Percentiles rank a stretch among this genome's conserved stretches.
phyloP scores from a whole-genome alignment of 2,329 filamentous ascomycete genomes.

The Pseudogymnoascus sp. region DNA sequence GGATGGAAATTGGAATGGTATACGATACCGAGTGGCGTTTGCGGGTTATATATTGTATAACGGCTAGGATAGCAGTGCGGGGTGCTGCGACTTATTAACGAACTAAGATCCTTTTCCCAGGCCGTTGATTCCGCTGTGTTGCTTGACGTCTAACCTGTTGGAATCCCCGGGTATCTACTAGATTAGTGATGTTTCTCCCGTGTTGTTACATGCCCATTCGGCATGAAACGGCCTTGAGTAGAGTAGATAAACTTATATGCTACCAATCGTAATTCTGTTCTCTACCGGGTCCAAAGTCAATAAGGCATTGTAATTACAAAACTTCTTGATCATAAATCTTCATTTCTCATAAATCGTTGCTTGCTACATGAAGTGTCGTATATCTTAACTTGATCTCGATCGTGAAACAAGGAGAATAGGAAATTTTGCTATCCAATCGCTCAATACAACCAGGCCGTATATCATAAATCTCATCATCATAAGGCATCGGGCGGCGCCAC shows the following conservation, averaged over 20 bases:
- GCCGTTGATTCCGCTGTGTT: not conserved
- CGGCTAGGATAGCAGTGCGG: not conserved
- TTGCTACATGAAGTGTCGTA: not conserved
- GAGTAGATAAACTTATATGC: not conserved
- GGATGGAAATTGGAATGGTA: slow-evolving; percentile 3
- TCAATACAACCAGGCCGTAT: not conserved
- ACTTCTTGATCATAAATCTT: not conserved
- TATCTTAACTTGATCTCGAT: not conserved
- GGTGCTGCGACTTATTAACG: not conserved
- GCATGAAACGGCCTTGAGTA: not conserved
- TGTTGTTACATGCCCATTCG: not conserved
- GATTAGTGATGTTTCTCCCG: not conserved
- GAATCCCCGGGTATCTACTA: not conserved
- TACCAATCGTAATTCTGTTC: not conserved
- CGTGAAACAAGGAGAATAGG: not conserved
- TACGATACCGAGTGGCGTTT: slow-evolving; percentile 8
- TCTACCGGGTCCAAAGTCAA: not conserved
- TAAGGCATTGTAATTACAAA: not conserved
- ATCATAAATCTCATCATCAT: slow-evolving; percentile 1
- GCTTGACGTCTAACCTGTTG: not conserved
- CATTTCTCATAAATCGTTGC: slow-evolving; percentile 5
- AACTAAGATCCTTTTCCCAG: not conserved
- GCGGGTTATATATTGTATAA: slow-evolving; percentile 2
- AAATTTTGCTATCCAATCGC: slow-evolving; percentile 5
- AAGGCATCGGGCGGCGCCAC: not conserved